These are phyloP conservation scores for Fusarium falciforme DNA, from an alignment of 2,329 filamentous ascomycete species.

Conservation along the genomic window DNA sequence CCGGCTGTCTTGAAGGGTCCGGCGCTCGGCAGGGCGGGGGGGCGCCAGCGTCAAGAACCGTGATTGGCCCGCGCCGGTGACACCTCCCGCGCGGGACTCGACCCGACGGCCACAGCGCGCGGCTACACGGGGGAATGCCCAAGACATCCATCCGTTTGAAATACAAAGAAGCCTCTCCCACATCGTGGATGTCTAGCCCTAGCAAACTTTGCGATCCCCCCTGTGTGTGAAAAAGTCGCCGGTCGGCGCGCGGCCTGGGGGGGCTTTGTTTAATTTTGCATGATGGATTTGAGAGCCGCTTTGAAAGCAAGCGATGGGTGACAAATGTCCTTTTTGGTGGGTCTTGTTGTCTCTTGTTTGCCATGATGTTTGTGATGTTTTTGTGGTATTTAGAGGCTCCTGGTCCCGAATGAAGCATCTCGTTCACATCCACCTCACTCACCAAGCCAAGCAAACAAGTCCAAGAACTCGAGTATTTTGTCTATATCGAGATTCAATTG, in stretches of 20 bases:
- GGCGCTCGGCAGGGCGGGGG: not conserved
- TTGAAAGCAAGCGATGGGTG: conserved; percentile 7
- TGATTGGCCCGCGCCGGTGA: not conserved
- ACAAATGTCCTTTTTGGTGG: not conserved
- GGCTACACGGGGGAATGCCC: conserved; percentile 1
- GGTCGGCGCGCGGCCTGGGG: not conserved
- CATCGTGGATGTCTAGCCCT: not conserved
- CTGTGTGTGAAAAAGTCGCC: not conserved
- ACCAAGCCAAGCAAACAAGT: not conserved
- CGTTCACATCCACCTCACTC: not conserved
- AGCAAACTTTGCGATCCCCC: not conserved
- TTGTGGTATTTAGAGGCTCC: not conserved
- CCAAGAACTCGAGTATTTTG: not conserved
- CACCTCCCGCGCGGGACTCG: not conserved
- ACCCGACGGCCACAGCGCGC: not conserved
- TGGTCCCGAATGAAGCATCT: not conserved
- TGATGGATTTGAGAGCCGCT: not conserved
- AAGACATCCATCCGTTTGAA: not conserved
- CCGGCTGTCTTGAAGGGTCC: not conserved
- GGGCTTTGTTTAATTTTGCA: not conserved
- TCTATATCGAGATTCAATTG: not conserved
- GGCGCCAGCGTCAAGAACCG: not conserved
- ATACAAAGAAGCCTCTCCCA: not conserved
- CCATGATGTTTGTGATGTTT: not conserved
- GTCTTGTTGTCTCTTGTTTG: not conserved